Percentiles rank a stretch among this genome's conserved stretches.
Conservation (phyloP, 495 filamentous ascomycete genomes). For the Annulohypoxylon stygium region DNA sequence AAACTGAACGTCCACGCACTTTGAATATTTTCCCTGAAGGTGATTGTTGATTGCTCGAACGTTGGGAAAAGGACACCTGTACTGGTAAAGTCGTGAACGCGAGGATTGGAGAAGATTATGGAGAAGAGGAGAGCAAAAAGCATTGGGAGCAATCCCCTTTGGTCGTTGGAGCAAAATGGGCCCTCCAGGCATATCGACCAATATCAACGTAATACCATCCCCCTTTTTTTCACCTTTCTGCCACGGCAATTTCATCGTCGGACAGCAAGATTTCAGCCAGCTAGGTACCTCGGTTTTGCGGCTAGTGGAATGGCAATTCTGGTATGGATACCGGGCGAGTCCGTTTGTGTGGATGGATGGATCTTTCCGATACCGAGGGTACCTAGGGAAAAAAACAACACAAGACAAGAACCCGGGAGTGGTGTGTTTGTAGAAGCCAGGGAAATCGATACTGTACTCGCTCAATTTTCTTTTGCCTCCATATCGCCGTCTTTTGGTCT, state of each 20-base stretch:
- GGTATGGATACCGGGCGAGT: not conserved
- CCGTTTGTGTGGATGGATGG: not conserved
- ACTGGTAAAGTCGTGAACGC: conserved; percentile 20
- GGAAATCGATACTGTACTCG: not conserved
- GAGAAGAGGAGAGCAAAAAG: conserved; percentile 3
- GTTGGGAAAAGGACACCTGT: conserved; percentile 8
- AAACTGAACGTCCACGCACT: not conserved
- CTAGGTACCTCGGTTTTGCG: not conserved
- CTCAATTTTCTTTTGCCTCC: not conserved
- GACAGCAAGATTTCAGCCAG: not conserved
- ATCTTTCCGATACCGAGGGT: conserved; percentile 7
- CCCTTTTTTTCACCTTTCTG: conserved; percentile 9
- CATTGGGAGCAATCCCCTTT: conserved; percentile 18
- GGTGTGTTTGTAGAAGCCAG: not conserved
- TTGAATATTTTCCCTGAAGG: conserved; percentile 14
- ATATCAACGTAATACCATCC: conserved; percentile 44
- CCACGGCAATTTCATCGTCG: not conserved
- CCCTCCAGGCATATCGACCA: conserved; percentile 15
- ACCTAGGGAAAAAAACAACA: not conserved
- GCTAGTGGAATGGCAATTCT: not conserved
- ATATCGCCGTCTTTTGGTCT: too few species aligned
- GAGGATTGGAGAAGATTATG: conserved; percentile 5
- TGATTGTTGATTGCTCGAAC: conserved; percentile 9
- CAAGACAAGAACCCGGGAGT: not conserved
- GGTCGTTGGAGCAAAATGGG: not conserved